phyloP scores from a whole-genome alignment of 106 monocot genomes.

The Dendrobium catenatum region DNA sequence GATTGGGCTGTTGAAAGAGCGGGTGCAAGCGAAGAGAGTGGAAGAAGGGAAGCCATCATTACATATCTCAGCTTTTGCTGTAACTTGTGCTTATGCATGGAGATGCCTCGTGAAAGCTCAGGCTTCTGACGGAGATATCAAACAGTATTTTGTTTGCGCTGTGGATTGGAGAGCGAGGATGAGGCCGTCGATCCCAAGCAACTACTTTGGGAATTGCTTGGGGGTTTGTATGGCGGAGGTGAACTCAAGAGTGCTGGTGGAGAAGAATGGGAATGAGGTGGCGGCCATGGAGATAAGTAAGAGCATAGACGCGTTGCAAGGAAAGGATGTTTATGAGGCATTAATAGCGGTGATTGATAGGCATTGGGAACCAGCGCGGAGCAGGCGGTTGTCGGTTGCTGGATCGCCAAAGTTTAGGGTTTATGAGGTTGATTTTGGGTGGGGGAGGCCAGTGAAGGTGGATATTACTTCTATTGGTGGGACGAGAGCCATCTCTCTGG shows the following conservation, averaged over 20 bases:
- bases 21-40: not conserved
- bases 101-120: not conserved
- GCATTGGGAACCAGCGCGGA: not conserved
- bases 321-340: not conserved
- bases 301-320: not conserved
- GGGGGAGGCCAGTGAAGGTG: conserved; percentile 2
- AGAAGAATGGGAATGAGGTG: not conserved
- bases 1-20: conserved; percentile 9
- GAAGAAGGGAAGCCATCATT: not conserved
- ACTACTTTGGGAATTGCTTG: conserved; percentile 40
- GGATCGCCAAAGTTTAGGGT: conserved; percentile 13
- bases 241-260: not conserved
- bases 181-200: not conserved
- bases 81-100: too few species aligned
- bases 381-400: not conserved
- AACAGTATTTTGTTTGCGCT: not conserved
- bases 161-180: conserved; percentile 9
- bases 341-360: not conserved
- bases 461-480: conserved; percentile 6
- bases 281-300: not conserved
- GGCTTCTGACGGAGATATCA: not conserved
- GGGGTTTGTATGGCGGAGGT: not conserved
- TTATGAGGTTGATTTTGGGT: conserved; percentile 1
- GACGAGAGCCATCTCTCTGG: not conserved
- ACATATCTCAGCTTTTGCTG: too few species aligned